Evolutionary conservation across 1,139 yeast species (phyloP).

Genomic region (Nakaseomyces nivariensis): DNA sequence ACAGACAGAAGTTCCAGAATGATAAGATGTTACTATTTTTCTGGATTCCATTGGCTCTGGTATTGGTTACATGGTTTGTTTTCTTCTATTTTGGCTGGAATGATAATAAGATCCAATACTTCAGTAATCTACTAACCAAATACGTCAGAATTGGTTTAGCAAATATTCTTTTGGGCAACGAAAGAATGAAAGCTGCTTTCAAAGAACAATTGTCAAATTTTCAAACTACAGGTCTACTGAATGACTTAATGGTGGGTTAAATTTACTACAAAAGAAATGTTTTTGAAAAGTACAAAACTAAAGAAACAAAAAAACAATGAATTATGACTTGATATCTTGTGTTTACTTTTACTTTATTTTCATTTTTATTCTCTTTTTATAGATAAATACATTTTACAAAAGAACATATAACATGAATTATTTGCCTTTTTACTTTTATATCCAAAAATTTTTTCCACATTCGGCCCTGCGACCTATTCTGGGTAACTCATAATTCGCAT

Average conservation of each 20-base stretch:
- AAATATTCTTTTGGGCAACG: constrained; percentile 57
- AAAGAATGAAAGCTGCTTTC: constrained; percentile 52
- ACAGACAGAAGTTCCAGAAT: constrained; percentile 58
- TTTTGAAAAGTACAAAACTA: background rate
- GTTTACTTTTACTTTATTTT: background rate
- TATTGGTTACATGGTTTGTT: constrained; percentile 43
- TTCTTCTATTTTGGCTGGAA: constrained; percentile 43
- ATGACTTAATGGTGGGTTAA: constrained; percentile 10
- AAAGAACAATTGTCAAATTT: constrained; percentile 26
- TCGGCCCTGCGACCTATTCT: background rate
- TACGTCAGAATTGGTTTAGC: constrained; percentile 46
- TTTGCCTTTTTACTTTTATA: background rate
- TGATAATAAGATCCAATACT: constrained; percentile 22
- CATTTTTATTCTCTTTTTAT: background rate
- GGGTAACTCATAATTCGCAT: background rate
- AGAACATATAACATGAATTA: no score
- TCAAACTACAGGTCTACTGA: constrained; percentile 16
- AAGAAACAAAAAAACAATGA: no score
- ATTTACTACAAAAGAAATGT: background rate
- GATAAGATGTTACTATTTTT: constrained; percentile 81
- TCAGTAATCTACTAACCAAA: constrained; percentile 34
- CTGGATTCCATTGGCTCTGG: constrained; percentile 67
- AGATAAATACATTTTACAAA: no score
- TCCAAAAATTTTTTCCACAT: background rate
- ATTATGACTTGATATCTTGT: no score